Conservation (phyloP, 345 rosid species). For the Populus tremula region DNA sequence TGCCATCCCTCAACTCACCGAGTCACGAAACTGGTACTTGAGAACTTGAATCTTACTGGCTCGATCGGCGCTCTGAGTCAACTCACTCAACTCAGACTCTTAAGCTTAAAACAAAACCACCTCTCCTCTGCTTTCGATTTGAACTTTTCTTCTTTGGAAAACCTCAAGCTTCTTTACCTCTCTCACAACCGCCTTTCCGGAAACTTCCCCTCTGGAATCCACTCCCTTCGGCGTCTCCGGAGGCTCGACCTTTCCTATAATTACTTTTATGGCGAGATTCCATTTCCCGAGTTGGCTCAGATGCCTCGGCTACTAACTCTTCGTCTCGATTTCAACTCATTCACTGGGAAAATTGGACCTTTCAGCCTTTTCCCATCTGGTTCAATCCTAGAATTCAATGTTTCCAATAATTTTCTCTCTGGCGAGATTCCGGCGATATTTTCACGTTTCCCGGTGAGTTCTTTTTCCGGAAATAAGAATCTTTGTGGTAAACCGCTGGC, state of each 20-base stretch:
- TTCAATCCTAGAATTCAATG: conserved; percentile 33
- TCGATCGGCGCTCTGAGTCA: conserved; percentile 12
- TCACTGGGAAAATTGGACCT: conserved; percentile 27
- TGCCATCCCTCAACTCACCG: conserved; percentile 32
- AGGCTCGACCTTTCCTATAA: conserved; percentile 44
- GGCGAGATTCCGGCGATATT: conserved; percentile 37
- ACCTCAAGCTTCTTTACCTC: conserved; percentile 40
- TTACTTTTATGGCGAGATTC: conserved; percentile 32
- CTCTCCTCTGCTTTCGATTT: conserved; percentile 21
- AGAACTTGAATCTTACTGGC: conserved; percentile 33
- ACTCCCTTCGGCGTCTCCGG: conserved; percentile 30
- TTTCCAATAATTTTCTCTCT: conserved; percentile 33
- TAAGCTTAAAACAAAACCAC: conserved; percentile 39
- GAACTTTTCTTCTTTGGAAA: conserved; percentile 27
- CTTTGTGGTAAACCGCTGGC: conserved; percentile 43
- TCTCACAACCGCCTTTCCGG: conserved; percentile 35
- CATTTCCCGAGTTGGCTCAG: conserved; percentile 23
- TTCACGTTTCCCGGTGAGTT: conserved; percentile 26
- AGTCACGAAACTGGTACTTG: conserved; percentile 38
- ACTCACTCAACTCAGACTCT: conserved; percentile 39
- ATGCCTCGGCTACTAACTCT: conserved; percentile 37
- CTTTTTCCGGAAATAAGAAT: conserved; percentile 33
- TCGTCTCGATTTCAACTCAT: conserved; percentile 35
- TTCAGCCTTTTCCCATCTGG: not conserved
- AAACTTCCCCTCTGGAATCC: conserved; percentile 30